Evolutionary conservation across 305 asterid species (phyloP).

Genomic region (Fraxinus dipetala): DNA sequence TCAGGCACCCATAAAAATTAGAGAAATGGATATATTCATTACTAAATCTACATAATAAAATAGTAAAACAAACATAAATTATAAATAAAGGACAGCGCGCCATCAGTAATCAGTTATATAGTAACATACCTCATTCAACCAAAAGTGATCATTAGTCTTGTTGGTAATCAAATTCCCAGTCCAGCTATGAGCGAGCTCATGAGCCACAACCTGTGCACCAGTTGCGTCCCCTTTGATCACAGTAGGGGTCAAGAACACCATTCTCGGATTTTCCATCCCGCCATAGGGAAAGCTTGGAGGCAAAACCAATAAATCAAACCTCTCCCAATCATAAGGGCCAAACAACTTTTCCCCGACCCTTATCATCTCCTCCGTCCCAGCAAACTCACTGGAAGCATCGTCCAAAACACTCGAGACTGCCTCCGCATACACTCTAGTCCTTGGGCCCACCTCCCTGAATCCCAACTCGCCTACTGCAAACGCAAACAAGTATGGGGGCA

Average conservation of each 20-base stretch:
- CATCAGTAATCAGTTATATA: neutral
- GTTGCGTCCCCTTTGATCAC: slow-evolving; percentile 84
- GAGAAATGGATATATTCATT: neutral
- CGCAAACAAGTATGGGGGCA: slow-evolving; percentile 88
- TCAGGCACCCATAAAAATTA: neutral
- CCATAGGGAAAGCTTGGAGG: slow-evolving; percentile 94
- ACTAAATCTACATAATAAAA: neutral
- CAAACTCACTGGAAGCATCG: slow-evolving; percentile 74
- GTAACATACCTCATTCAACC: slow-evolving; percentile 86
- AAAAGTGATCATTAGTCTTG: slow-evolving; percentile 86
- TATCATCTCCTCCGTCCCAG: slow-evolving; percentile 84
- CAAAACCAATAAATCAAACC: slow-evolving; percentile 89
- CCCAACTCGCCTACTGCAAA: slow-evolving; percentile 91
- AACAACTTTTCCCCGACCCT: slow-evolving; percentile 79
- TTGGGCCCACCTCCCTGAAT: slow-evolving; percentile 80
- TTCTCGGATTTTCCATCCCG: slow-evolving; percentile 96
- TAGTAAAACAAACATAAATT: neutral
- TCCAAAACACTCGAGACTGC: slow-evolving; percentile 54
- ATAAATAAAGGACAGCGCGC: neutral
- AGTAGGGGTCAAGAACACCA: slow-evolving; percentile 85
- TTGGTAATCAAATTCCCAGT: slow-evolving; percentile 93
- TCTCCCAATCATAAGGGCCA: slow-evolving; percentile 92
- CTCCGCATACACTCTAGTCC: slow-evolving; percentile 78
- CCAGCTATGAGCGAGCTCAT: slow-evolving; percentile 98
- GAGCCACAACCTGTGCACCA: slow-evolving; percentile 91